Evolutionary conservation across 1,284 basidiomycete genomes (phyloP).

Genomic region (Farysia itapuensis): DNA sequence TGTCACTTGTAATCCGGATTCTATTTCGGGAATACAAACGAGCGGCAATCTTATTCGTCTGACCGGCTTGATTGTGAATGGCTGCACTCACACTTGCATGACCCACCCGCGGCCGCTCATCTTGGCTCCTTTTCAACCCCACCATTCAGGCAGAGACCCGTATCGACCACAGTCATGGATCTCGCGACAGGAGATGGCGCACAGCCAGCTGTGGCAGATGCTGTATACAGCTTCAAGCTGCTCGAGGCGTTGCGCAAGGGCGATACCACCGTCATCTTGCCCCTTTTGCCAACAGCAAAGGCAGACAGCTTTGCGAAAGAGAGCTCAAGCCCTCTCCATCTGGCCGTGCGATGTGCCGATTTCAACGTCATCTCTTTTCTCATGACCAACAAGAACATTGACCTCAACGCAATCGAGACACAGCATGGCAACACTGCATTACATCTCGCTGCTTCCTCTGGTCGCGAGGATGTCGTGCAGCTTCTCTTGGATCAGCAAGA

Average conservation of each 20-base stretch:
- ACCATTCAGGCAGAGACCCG: too few relatives aligned
- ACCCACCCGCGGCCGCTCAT: too few relatives aligned
- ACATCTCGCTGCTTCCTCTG: conserved; percentile 81
- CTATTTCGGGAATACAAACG: too few relatives aligned
- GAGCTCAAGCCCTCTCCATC: conserved; percentile 69
- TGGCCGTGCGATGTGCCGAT: conserved; percentile 81
- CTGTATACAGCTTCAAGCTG: conserved; percentile 69
- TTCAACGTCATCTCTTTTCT: conserved; percentile 66
- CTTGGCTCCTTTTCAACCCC: too few relatives aligned
- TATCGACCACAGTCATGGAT: too few relatives aligned
- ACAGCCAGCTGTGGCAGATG: conserved; percentile 42
- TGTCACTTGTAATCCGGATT: too few relatives aligned
- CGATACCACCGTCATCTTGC: conserved; percentile 36
- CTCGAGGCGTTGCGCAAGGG: conserved; percentile 69
- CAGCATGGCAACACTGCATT: conserved; percentile 73
- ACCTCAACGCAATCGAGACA: conserved; percentile 51
- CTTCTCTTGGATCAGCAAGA: conserved; percentile 64
- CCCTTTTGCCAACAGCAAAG: conserved; percentile 52
- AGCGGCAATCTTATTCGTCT: too few relatives aligned
- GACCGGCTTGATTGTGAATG: too few relatives aligned
- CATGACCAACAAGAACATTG: conserved; percentile 69
- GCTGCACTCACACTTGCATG: too few relatives aligned
- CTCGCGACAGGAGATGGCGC: too few relatives aligned
- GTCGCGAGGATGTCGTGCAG: conserved; percentile 72
- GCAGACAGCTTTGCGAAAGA: conserved; percentile 25